These are phyloP conservation scores for Hanseniaspora thailandica DNA, from an alignment of 805 yeast species.

Conservation along the genomic window DNA sequence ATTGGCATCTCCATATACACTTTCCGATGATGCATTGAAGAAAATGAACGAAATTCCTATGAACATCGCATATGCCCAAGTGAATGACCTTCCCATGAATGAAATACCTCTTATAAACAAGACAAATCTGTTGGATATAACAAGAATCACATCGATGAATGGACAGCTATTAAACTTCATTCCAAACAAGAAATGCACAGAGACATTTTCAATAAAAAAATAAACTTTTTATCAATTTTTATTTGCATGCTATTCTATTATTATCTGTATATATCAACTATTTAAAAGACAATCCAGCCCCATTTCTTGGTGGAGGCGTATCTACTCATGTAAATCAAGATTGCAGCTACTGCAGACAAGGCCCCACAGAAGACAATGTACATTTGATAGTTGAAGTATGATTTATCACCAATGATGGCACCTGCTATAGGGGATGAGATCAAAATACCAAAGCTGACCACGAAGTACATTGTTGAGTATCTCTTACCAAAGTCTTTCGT, in stretches of 20 bases:
- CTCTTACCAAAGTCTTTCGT: conserved; percentile 39
- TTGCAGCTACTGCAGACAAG: conserved; percentile 31
- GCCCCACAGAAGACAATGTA: conserved; percentile 31
- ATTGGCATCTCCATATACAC: conserved; percentile 27
- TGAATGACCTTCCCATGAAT: conserved; percentile 16
- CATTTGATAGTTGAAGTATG: conserved; percentile 29
- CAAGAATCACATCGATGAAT: not conserved
- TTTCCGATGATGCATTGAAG: conserved; percentile 25
- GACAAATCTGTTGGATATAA: not conserved
- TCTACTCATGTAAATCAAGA: conserved; percentile 36
- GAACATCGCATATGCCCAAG: conserved; percentile 26
- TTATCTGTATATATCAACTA: not conserved
- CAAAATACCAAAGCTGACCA: conserved; percentile 38
- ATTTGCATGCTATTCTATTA: too few species aligned
- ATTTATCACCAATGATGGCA: conserved; percentile 31
- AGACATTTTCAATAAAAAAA: not conserved
- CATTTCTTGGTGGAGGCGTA: conserved; percentile 26
- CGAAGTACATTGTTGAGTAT: conserved; percentile 41
- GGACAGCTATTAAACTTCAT: conserved; percentile 3
- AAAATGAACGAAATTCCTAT: conserved; percentile 23
- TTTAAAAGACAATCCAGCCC: conserved; percentile 13
- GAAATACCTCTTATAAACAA: not conserved
- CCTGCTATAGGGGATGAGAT: conserved; percentile 37
- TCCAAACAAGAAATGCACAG: conserved; percentile 3
- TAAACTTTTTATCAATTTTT: not conserved